Percentiles rank a stretch among this genome's conserved stretches.
Conservation (phyloP, 257 asterid species). For the Pogostemon cablin region DNA sequence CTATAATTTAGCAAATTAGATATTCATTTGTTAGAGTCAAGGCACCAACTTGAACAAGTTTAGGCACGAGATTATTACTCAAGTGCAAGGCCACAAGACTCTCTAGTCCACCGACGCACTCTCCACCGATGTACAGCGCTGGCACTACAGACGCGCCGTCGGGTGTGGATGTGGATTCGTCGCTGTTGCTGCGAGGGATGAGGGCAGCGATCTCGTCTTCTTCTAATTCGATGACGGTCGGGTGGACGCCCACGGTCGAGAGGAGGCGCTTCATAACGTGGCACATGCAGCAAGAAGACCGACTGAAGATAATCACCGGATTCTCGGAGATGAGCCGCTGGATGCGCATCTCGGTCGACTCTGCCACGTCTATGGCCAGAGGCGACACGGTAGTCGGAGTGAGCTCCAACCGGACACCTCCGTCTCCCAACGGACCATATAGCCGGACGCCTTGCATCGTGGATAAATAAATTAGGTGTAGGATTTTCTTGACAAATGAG, state of each 20-base stretch:
- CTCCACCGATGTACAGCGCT: slow-evolving; percentile 80
- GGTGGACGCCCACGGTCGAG: slow-evolving; percentile 74
- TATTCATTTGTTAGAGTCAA: slow-evolving; percentile 41
- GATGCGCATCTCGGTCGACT: slow-evolving; percentile 78
- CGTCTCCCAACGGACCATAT: slow-evolving; percentile 44
- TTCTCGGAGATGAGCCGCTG: slow-evolving; percentile 80
- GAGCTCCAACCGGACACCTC: slow-evolving; percentile 70
- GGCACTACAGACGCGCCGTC: slow-evolving; percentile 46
- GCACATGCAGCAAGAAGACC: slow-evolving; percentile 93
- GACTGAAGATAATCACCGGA: slow-evolving; percentile 83
- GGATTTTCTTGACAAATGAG: too few species aligned
- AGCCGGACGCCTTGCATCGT: slow-evolving; percentile 63
- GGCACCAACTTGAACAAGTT: slow-evolving; percentile 84
- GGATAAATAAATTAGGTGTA: background rate
- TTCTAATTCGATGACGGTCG: slow-evolving; percentile 81
- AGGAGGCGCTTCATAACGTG: slow-evolving; percentile 85
- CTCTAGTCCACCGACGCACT: slow-evolving; percentile 84
- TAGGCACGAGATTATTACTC: slow-evolving; percentile 83
- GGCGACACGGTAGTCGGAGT: slow-evolving; percentile 60
- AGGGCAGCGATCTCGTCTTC: slow-evolving; percentile 83
- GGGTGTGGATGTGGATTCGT: background rate
- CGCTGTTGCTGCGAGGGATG: background rate
- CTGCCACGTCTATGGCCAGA: slow-evolving; percentile 66
- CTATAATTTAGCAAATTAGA: slow-evolving; percentile 35
- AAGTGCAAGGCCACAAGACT: slow-evolving; percentile 80